Evolutionary conservation across 257 asterid species (phyloP).

Genomic region (Solanum piurae): DNA sequence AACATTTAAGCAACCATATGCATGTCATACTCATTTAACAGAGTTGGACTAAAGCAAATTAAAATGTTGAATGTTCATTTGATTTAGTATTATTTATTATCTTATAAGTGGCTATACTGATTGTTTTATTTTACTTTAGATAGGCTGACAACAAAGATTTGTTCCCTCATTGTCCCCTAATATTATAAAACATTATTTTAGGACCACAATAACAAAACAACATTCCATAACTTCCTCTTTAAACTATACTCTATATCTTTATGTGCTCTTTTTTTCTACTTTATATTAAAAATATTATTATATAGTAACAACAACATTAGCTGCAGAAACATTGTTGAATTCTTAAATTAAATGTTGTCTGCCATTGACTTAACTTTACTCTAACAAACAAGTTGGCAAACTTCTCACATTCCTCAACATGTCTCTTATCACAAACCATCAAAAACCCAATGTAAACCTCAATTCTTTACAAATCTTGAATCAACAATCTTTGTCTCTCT

Average conservation of each 20-base stretch:
- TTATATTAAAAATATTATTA: constrained; percentile 14
- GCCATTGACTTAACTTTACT: constrained; percentile 65
- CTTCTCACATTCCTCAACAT: constrained; percentile 41
- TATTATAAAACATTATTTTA: constrained; percentile 6
- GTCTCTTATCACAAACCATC: constrained; percentile 36
- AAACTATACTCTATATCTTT: constrained; percentile 3
- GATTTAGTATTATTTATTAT: not conserved
- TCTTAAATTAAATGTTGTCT: constrained; percentile 51
- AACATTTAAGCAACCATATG: not conserved
- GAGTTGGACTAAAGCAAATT: not conserved
- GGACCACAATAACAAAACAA: constrained; percentile 18
- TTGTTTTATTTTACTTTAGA: constrained; percentile 17
- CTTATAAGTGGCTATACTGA: constrained; percentile 21
- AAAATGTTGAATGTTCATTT: not conserved
- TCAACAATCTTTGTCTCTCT: not conserved
- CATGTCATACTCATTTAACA: not conserved
- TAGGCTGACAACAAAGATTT: constrained; percentile 39
- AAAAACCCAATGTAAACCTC: constrained; percentile 18
- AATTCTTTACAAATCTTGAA: constrained; percentile 12
- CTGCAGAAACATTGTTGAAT: constrained; percentile 15
- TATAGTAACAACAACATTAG: constrained; percentile 18
- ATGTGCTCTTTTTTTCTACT: not conserved
- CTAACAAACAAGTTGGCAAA: constrained; percentile 59
- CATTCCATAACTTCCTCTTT: constrained; percentile 16
- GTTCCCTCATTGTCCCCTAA: constrained; percentile 27